Base-by-base conservation (phyloP, 352 stramenopile genomes). In the Stephanocyclus meneghinianus region DNA sequence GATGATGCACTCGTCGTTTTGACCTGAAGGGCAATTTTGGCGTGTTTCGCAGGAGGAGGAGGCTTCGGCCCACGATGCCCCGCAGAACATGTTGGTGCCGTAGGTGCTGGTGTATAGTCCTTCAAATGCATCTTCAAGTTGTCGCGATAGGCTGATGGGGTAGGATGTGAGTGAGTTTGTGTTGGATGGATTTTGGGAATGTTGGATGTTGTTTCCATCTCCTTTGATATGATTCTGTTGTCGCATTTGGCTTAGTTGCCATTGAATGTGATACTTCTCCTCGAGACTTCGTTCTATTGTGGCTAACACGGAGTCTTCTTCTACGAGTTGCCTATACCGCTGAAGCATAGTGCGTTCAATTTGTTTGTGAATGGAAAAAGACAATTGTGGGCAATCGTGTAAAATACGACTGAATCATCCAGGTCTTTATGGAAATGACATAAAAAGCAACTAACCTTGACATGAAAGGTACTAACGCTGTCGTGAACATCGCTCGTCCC, bases 1-100 rank as follows among this genome's bases (percentile, higher is more conserved):
- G 18, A 76, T 73, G 30, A 87, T 55, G 66, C 81, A 87, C 60
- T 87, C 81, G 65, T 76, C 63, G 18, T 18, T 67, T 68, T 83
- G 75, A 21, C 81, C 76, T 9, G 64, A 80, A 21, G 82, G 82
- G 21, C 82, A 88, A 32, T 88, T 88, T 71, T 83, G 76, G 42
- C 77, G 63, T 0, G 21, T n/a, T 29, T 53, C 13, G 32, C 81
- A 88, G 21, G 73, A 80, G 8, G 56, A 78, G n/a, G 76, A 83
- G 47, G 81, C 76, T 56, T 88, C 76, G 11, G 72, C 72, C 81
- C 81, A 88, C 0, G 73, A 80, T 11, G 53, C 18, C 0, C 81
- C 81, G 63, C 81, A 88, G 62, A 87, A 87, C 76, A 84, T 87
- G 56, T 82, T 79, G 55, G 55, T 67, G 11, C 76, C 75, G 64